phyloP scores from a whole-genome alignment of 768 basidiomycete genomes.

The Kwoniella sp. region DNA sequence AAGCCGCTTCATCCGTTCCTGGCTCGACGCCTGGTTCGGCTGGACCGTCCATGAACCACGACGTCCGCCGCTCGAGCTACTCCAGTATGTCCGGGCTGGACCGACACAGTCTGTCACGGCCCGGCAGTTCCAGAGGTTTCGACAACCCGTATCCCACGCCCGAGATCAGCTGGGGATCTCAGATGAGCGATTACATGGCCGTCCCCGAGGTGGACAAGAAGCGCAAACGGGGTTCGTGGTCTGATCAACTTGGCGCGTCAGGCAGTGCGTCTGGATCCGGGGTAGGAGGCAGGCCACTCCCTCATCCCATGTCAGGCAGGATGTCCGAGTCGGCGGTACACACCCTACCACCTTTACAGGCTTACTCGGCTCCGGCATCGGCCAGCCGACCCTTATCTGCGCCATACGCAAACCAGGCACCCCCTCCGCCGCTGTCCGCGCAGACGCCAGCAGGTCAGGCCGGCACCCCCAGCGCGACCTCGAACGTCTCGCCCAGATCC shows the following conservation, averaged over 20 bases:
- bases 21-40: neutral
- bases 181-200: conserved; percentile 13
- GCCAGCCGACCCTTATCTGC: conserved; percentile 8
- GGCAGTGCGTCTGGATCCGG: no score
- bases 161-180: conserved; percentile 10
- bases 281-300: neutral
- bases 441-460: conserved; percentile 1
- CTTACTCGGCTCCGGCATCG: conserved; percentile 2
- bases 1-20: conserved; percentile 11
- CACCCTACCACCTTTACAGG: conserved; percentile 12
- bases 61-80: conserved; percentile 5
- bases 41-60: neutral
- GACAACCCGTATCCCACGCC: conserved; percentile 19
- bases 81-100: neutral
- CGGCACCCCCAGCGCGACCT: neutral
- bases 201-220: conserved; percentile 8
- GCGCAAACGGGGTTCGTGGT: conserved; percentile 8
- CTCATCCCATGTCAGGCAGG: conserved; percentile 13
- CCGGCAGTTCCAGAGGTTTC: conserved; percentile 3
- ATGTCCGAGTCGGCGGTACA: conserved; percentile 15
- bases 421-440: neutral
- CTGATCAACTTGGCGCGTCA: neutral
- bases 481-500: conserved; percentile 9
- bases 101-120: conserved; percentile 6
- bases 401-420: conserved; percentile 1